A percentile compares a stretch with the other conserved stretches of the same genome.
phyloP scores from a whole-genome alignment of 2,329 filamentous ascomycete genomes.

The Pseudocercospora fuligena region DNA sequence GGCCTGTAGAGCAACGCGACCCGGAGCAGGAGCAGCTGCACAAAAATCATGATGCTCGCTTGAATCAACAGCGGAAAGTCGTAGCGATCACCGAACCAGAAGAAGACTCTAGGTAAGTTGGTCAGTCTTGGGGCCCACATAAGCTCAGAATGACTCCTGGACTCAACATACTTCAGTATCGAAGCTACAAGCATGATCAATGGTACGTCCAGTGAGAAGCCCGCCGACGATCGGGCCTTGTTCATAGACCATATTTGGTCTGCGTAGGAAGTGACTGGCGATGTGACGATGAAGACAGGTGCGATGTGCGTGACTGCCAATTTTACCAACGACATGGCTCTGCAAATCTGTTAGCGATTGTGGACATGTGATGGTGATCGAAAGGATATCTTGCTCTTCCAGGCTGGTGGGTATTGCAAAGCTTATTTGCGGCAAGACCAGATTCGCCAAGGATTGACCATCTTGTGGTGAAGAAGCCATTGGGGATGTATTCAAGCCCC shows the following conservation, averaged over 20 bases:
- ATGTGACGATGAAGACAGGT: constrained; percentile 58
- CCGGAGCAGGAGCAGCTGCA: constrained; percentile 64
- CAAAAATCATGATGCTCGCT: constrained; percentile 63
- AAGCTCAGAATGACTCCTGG: background rate
- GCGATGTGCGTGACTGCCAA: constrained; percentile 44
- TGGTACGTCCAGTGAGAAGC: constrained; percentile 70
- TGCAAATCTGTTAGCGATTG: constrained; percentile 26
- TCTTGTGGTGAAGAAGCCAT: background rate
- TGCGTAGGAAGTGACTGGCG: constrained; percentile 68
- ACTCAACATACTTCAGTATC: constrained; percentile 60
- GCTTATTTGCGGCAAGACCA: constrained; percentile 17
- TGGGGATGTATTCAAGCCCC: background rate
- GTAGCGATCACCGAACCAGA: constrained; percentile 68
- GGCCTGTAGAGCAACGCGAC: constrained; percentile 64
- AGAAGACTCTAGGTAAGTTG: constrained; percentile 62
- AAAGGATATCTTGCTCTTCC: constrained; percentile 25
- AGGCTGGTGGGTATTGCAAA: constrained; percentile 23
- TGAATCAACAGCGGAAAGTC: constrained; percentile 63
- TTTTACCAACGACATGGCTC: constrained; percentile 40
- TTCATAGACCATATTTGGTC: constrained; percentile 71
- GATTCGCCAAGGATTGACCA: constrained; percentile 13
- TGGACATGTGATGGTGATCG: background rate
- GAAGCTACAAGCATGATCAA: constrained; percentile 70
- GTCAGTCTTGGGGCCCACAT: constrained; percentile 35
- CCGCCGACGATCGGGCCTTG: constrained; percentile 62